phyloP scores from a whole-genome alignment of 2,329 filamentous ascomycete genomes.

The Diplodia seriata region DNA sequence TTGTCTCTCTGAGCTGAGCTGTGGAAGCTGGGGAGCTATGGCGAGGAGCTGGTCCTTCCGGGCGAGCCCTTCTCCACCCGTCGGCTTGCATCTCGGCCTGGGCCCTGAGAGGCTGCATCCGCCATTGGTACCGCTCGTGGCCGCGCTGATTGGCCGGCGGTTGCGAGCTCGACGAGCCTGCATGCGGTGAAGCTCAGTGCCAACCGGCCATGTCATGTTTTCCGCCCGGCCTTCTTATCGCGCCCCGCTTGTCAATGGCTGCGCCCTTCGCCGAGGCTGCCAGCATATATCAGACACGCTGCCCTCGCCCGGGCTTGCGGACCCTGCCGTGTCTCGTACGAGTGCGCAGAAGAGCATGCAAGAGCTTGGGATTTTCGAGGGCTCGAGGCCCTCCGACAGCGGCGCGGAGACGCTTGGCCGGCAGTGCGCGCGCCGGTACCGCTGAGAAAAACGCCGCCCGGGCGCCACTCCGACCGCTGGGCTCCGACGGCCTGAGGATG shows the following conservation, averaged over 20 bases:
- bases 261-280: conserved; percentile 8
- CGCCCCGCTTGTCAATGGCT: conserved; percentile 12
- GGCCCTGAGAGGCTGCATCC: background rate
- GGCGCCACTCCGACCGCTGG: background rate
- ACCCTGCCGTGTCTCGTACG: background rate
- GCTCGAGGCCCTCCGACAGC: conserved; percentile 5
- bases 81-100: background rate
- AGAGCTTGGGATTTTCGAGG: conserved; percentile 16
- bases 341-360: background rate
- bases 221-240: conserved; percentile 1
- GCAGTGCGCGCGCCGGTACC: conserved; percentile 1
- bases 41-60: conserved; percentile 14
- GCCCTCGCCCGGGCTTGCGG: background rate
- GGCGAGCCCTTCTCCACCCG: conserved; percentile 19
- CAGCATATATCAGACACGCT: conserved; percentile 5
- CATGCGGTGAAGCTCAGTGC: background rate
- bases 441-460: background rate
- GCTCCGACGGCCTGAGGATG: background rate
- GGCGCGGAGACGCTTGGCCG: background rate
- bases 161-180: background rate
- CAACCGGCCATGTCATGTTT: conserved; percentile 14
- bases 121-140: too few relatives aligned
- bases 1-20: conserved; percentile 4
- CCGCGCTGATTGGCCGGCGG: too few relatives aligned
- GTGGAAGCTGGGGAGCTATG: conserved; percentile 10